Base-by-base conservation (phyloP, 2,329 filamentous ascomycete species). In the Fusarium newnesense region DNA sequence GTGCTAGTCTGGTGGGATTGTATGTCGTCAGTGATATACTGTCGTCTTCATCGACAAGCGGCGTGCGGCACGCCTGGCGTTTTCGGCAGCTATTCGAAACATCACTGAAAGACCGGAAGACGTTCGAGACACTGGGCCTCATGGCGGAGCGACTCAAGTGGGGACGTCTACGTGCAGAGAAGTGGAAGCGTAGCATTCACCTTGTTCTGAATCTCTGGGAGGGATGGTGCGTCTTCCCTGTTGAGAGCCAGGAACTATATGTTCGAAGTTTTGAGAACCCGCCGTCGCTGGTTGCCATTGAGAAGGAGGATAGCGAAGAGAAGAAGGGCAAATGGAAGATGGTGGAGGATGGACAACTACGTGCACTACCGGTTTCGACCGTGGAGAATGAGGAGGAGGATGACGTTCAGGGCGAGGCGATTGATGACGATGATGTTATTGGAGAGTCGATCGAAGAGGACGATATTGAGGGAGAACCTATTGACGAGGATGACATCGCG, bases 41-140 rank as follows among this genome's bases (percentile, higher is more conserved):
- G 18, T 93, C 93, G 0, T 93, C 93, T 2, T 89, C 88, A 1
- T 94, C 92, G 2, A 94, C 91, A 15, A 93, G 92, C 72, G 92
- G 92, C 5, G 91, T 96, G 30, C 91, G 93, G 5, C 93, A 95
- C 79, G 93, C 94, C 7, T 97, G 95, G 94, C 92, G 94, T 60
- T 97, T 95, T 78, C 88, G 95, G 28, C 91, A 93, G 73, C 87
- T 96, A 7, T 94, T 97, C 70, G 94, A 97, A 79, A 85, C 86
- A 2, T 90, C 92, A 2, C 85, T 98, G 30, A 90, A 89, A 36
- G 84, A 88, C 13, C 89, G 90, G 63, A 89, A 90, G 64, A 90
- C 92, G 1, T 97, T 97, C 77, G 92, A 93, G 77, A 87, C 88
- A 49, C 87, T 98, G 7, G 95, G 95, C 2, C 84, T 88, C 62